A percentile compares a stretch with the other conserved stretches of the same genome.
Conservation (phyloP, 2,329 filamentous ascomycete species). For the Didymella pomorum region DNA sequence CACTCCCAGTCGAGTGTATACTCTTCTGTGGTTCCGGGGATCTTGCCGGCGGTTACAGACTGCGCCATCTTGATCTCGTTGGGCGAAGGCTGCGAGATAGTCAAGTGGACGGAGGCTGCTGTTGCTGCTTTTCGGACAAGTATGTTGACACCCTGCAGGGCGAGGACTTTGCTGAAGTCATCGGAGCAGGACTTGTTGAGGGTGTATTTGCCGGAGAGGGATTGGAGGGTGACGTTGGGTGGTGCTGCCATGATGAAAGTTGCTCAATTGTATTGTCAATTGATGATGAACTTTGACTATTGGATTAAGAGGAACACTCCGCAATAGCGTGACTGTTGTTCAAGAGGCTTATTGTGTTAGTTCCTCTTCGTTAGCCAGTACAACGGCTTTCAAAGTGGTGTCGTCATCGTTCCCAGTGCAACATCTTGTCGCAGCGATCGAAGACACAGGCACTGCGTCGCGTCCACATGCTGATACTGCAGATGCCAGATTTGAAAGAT, state of each 20-base stretch:
- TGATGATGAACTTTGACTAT: too few species aligned
- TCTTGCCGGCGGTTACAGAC: constrained; percentile 23
- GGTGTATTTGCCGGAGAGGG: constrained; percentile 21
- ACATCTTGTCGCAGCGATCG: too few species aligned
- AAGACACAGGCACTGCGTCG: too few species aligned
- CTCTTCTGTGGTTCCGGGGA: constrained; percentile 24
- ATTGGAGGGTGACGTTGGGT: constrained; percentile 17
- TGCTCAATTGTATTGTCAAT: background rate
- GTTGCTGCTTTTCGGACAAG: constrained; percentile 24
- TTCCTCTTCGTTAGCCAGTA: too few species aligned
- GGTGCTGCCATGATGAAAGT: constrained; percentile 20
- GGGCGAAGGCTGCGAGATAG: constrained; percentile 21
- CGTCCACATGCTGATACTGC: too few species aligned
- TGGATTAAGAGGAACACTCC: too few species aligned
- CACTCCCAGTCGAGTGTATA: constrained; percentile 25
- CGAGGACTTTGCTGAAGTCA: constrained; percentile 25
- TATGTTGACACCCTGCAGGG: constrained; percentile 23
- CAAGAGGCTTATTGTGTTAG: too few species aligned
- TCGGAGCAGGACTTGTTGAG: constrained; percentile 26
- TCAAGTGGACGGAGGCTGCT: constrained; percentile 25
- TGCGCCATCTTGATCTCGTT: constrained; percentile 24
- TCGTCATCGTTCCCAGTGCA: too few species aligned
- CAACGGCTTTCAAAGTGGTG: too few species aligned
- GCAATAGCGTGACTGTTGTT: too few species aligned
- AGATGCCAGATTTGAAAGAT: too few species aligned